phyloP scores from a whole-genome alignment of 345 rosid genomes.

The Mangifera indica region DNA sequence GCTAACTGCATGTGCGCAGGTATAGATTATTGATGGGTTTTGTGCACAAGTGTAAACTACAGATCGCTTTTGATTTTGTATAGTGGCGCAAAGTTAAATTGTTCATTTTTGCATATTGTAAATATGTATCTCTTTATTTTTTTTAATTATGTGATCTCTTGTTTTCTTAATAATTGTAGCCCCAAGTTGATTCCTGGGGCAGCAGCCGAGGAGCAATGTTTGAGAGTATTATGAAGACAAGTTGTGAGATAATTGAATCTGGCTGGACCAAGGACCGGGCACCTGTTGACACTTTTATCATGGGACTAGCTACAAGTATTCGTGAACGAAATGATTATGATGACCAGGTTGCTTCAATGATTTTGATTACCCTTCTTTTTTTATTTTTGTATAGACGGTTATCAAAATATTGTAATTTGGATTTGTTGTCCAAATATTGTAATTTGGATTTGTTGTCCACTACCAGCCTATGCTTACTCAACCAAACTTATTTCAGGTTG shows the following conservation, averaged over 20 bases:
- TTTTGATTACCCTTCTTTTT: neutral
- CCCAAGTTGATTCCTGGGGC: slow-evolving; percentile 84
- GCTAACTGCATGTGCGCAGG: slow-evolving; percentile 88
- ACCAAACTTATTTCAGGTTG: slow-evolving; percentile 60
- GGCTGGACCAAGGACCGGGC: slow-evolving; percentile 95
- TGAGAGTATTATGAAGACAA: slow-evolving; percentile 74
- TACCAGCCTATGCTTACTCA: slow-evolving; percentile 4
- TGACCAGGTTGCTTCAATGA: slow-evolving; percentile 63
- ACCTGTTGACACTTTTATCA: slow-evolving; percentile 92
- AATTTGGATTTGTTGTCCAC: slow-evolving; percentile 5
- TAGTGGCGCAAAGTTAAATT: neutral
- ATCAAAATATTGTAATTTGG: neutral
- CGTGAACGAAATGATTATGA: slow-evolving; percentile 91
- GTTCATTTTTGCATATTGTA: neutral
- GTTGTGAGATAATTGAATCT: slow-evolving; percentile 88
- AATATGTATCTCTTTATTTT: neutral
- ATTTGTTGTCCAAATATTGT: neutral
- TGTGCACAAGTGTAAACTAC: slow-evolving; percentile 67
- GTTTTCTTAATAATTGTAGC: slow-evolving; percentile 20
- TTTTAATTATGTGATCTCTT: neutral
- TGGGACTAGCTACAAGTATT: slow-evolving; percentile 83
- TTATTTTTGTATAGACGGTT: slow-evolving; percentile 8
- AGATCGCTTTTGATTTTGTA: slow-evolving; percentile 15
- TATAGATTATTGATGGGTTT: slow-evolving; percentile 22
- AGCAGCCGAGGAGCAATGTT: slow-evolving; percentile 80